Conservation (phyloP, 805 yeast genomes). For the Tetrapisispora iriomotensis region DNA sequence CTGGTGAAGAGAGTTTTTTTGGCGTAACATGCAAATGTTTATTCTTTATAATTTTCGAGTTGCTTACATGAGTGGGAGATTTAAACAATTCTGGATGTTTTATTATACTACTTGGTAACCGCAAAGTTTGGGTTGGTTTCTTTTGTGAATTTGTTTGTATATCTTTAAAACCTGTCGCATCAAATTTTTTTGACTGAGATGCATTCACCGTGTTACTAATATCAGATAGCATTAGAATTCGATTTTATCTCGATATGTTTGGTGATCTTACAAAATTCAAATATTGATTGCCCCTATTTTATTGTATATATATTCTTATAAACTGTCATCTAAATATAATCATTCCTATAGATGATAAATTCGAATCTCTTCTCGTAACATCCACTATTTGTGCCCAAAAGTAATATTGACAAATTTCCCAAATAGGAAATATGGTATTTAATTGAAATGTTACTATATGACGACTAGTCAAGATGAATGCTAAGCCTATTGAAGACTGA, state of each 20-base stretch:
- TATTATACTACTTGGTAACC: too few species aligned
- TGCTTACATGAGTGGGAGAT: neutral
- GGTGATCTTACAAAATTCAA: neutral
- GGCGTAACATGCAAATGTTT: slow-evolving; percentile 22
- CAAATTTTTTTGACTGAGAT: neutral
- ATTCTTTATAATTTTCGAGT: neutral
- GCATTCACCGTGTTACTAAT: neutral
- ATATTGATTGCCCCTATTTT: neutral
- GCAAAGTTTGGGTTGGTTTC: neutral
- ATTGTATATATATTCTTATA: too few species aligned
- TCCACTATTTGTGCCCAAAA: too few species aligned
- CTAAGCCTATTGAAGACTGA: too few species aligned
- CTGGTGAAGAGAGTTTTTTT: slow-evolving; percentile 19
- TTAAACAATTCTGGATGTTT: neutral
- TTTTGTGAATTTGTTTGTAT: neutral
- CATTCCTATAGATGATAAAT: too few species aligned
- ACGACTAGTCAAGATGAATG: too few species aligned
- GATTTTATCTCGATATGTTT: neutral
- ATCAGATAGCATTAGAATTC: neutral
- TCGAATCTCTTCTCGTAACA: too few species aligned
- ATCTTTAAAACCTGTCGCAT: neutral
- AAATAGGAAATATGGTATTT: neutral
- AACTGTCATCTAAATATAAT: neutral
- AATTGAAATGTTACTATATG: too few species aligned
- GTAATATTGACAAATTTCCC: neutral